These are phyloP conservation scores for Scheffersomyces titani DNA, from an alignment of 1,139 yeast genomes.

Conservation along the genomic window DNA sequence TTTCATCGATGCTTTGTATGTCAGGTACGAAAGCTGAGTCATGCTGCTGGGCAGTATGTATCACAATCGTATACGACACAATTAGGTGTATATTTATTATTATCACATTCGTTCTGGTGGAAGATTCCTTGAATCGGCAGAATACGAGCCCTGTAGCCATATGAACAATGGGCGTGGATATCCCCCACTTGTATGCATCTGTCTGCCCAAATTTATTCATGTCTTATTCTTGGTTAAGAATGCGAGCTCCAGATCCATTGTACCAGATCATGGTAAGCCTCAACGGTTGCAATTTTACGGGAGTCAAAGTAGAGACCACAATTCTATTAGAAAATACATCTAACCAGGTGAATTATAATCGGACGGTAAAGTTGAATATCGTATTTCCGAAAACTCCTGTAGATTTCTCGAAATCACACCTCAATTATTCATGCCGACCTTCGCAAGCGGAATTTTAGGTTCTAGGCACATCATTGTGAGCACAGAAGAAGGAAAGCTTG, in stretches of 20 bases:
- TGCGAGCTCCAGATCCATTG: background rate
- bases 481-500: background rate
- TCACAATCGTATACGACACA: too few species aligned
- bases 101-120: too few species aligned
- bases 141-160: background rate
- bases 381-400: background rate
- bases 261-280: background rate
- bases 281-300: background rate
- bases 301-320: background rate
- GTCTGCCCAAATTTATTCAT: background rate
- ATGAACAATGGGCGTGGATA: background rate
- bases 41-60: background rate
- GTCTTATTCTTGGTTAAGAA: background rate
- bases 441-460: background rate
- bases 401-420: background rate
- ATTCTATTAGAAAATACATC: too few species aligned
- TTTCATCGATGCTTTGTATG: constrained; percentile 71
- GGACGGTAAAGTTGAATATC: background rate
- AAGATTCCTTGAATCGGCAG: background rate
- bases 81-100: too few species aligned
- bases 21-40: constrained; percentile 49
- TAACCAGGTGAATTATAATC: background rate
- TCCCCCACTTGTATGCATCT: background rate
- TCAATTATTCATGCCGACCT: background rate
- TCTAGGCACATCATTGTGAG: background rate